A percentile compares a stretch with the other conserved stretches of the same genome.
These are phyloP conservation scores for Talaromyces proteolyticus DNA, from an alignment of 495 filamentous ascomycete genomes.

Conservation along the genomic window DNA sequence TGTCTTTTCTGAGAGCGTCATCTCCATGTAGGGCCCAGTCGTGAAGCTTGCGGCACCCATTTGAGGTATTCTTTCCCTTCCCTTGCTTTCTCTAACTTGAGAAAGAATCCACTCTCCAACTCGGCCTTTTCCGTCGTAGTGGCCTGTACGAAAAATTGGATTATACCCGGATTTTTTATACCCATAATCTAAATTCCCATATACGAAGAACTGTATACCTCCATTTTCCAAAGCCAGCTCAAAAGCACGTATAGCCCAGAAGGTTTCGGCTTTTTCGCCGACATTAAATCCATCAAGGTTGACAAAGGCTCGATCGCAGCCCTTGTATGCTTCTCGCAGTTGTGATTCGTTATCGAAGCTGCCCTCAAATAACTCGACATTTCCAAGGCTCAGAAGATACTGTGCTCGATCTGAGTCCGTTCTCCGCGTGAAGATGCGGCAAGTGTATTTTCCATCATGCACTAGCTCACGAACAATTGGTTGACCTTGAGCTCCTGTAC, in stretches of 20 bases:
- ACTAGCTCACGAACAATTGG: conserved; percentile 38
- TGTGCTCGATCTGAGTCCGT: conserved; percentile 29
- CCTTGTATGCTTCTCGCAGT: conserved; percentile 32
- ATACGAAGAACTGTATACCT: conserved; percentile 47
- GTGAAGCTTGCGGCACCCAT: conserved; percentile 33
- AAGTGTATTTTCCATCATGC: conserved; percentile 30
- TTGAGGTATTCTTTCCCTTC: background rate
- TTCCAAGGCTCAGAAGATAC: conserved; percentile 24
- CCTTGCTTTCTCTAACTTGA: background rate
- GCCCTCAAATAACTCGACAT: conserved; percentile 40
- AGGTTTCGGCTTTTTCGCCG: conserved; percentile 48
- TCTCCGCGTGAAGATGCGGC: conserved; percentile 44
- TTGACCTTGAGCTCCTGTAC: conserved; percentile 50
- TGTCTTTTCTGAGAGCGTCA: background rate
- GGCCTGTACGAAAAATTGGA: conserved; percentile 38
- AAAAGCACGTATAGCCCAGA: conserved; percentile 49
- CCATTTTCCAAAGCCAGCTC: conserved; percentile 46
- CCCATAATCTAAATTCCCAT: conserved; percentile 40
- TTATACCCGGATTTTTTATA: conserved; percentile 40
- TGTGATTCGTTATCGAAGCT: conserved; percentile 36
- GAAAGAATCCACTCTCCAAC: conserved; percentile 42
- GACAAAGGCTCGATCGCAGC: conserved; percentile 43
- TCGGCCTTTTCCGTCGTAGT: conserved; percentile 52
- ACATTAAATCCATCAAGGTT: conserved; percentile 49
- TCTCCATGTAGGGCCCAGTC: conserved; percentile 48